A percentile compares a stretch with the other conserved stretches of the same genome.
Conservation (phyloP, 257 asterid species). For the Cynanchum wilfordii region DNA sequence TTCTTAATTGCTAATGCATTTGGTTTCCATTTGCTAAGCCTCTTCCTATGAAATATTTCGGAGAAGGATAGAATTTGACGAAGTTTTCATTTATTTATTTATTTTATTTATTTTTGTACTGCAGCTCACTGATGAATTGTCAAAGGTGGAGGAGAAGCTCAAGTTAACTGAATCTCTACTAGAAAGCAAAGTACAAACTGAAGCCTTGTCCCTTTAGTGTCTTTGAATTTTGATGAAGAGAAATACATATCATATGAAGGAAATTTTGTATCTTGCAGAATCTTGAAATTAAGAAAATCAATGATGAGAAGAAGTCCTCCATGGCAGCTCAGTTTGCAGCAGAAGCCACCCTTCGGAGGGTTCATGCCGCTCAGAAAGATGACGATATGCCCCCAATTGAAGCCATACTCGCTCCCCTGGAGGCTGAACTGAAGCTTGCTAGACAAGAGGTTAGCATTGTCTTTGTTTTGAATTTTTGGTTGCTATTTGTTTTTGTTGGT, state of each 20-base stretch:
- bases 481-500: too few relatives aligned
- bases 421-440: constrained; percentile 96
- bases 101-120: constrained; percentile 1
- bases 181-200: constrained; percentile 70
- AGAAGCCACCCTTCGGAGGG: constrained; percentile 97
- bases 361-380: constrained; percentile 93
- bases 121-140: constrained; percentile 79
- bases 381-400: constrained; percentile 99
- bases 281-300: constrained; percentile 93
- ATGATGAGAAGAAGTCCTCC: constrained; percentile 94
- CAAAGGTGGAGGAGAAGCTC: constrained; percentile 82
- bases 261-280: constrained; percentile 42
- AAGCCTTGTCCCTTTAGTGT: constrained; percentile 11
- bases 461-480: constrained; percentile 14
- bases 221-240: neutral
- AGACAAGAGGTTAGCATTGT: constrained; percentile 72
- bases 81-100: neutral
- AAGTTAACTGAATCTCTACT: constrained; percentile 82
- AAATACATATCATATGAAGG: constrained; percentile 13
- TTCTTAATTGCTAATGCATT: constrained; percentile 1
- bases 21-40: neutral
- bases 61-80: neutral
- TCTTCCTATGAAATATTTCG: neutral
- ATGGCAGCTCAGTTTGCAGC: constrained; percentile 99
- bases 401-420: constrained; percentile 94